Base-by-base conservation (phyloP, 2,329 filamentous ascomycete genomes). In the Fusarium phyllophilum region DNA sequence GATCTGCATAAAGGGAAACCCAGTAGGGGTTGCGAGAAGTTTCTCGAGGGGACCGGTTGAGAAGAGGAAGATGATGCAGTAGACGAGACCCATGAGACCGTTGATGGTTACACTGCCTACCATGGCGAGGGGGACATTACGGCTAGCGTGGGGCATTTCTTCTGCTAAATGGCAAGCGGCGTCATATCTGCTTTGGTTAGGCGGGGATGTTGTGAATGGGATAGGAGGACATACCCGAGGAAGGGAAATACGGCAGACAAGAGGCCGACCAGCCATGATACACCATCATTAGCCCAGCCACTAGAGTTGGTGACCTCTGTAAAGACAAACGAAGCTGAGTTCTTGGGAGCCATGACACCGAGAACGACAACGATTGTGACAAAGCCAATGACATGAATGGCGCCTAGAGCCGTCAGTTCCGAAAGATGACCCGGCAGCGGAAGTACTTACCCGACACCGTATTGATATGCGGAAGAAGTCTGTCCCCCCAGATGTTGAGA, bases 1-100 rank as follows among this genome's bases (percentile, higher is more conserved):
- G 15, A 85, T 81, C 39, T 85, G 82, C 74, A 85, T 84, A 54
- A 84, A 84, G 1, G 83, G 84, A 18, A 84, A 85, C 0, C 85
- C 85, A 0, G 82, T 85, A 0, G 81, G 79, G 1, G 84, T 84
- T 1, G 78, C 54, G 5, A 86, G 78, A 7, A 87, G 75, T 0
- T 76, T 72, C 2, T 84, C 76, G 3, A 86, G 78, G 8, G 75
- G 72, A 3, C 84, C 84, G 1, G 85, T 81, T 2, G 81, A 83
- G 75, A 83, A 88, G 4, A 87, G 78, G 0, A 88, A 75, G 11
- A 86, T 77, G 59, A 85, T 79, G 38, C 78, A 79, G 68, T 83
- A 86, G 7, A 79, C 78, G 4, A 87, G 78, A 7, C 85, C 86
- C 54, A 87, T 81, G 2, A 87, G 55, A 0, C 85, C 85, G 56